phyloP scores from a whole-genome alignment of 2,329 filamentous ascomycete species.

The Pseudogymnoascus sp. region DNA sequence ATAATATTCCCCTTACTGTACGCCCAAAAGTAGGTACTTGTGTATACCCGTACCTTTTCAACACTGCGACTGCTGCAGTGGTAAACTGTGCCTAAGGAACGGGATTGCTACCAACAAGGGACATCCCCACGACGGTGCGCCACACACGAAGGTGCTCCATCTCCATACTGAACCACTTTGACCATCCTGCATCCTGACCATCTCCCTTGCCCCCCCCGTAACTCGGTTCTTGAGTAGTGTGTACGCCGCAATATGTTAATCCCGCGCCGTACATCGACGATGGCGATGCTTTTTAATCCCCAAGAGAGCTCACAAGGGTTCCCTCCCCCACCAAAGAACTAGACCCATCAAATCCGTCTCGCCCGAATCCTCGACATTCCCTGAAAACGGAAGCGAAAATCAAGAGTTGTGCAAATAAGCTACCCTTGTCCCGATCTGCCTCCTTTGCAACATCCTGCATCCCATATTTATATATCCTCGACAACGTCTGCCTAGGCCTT shows the following conservation, averaged over 20 bases:
- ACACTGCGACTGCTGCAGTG: not conserved
- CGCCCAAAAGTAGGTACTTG: not conserved
- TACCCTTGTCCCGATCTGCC: not conserved
- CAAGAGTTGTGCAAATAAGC: not conserved
- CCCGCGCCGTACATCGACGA: not conserved
- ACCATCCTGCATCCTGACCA: too few relatives aligned
- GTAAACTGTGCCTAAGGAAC: not conserved
- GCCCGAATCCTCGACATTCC: not conserved
- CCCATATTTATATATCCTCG: not conserved
- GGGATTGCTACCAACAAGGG: not conserved
- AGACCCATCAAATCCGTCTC: not conserved
- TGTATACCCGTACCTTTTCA: not conserved
- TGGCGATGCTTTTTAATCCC: not conserved
- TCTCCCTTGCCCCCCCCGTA: too few relatives aligned
- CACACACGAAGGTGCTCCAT: not conserved
- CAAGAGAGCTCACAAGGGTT: not conserved
- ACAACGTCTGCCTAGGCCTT: not conserved
- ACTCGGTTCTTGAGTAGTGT: too few relatives aligned
- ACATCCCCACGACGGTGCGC: not conserved
- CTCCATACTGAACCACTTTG: too few relatives aligned
- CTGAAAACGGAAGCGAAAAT: not conserved
- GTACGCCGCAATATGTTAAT: slow-evolving; percentile 1
- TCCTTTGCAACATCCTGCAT: not conserved
- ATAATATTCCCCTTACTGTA: too few relatives aligned
- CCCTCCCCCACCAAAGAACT: not conserved